Evolutionary conservation across 2,329 filamentous ascomycete genomes (phyloP), one percentile per base, ranked within the genome.

Genomic region (Pseudogymnoascus sp.): DNA sequence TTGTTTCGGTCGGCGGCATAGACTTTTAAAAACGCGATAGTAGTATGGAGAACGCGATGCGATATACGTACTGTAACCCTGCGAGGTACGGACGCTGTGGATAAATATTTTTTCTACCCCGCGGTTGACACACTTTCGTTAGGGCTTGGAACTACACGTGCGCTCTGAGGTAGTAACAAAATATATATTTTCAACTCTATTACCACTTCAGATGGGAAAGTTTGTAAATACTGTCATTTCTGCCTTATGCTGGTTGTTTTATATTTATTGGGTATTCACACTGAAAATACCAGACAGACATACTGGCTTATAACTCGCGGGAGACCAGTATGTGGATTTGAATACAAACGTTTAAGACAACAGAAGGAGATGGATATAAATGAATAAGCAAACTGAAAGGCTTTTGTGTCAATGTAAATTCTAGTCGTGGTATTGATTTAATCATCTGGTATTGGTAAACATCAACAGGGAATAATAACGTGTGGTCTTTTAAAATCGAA

Each of bases 51-150:
- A 56, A 56, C 50, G 50, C 28, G 50, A 56, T 56, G 28, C 28
- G 50, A 56, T 53, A 53, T 56, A 56, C 50, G 50, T 56, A 56
- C 50, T 56, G 50, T 56, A 56, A 56, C 50, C 50, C 50, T 56
- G 50, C 50, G 16, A 56, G 50, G 50, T 56, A 56, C 46, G 26
- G 28, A 33, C 26, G 46, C 50, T 56, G 50, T 56, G 50, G 28
- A 56, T 56, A 56, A 33, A 56, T 56, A 56, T 33, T 56, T 56
- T 56, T 33, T 56, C 50, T 56, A 56, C 50, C 50, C 50, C 50
- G 50, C 50, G 50, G 50, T 56, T 56, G 50, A 33, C 26, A 53
- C 11, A 33, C 16, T 33, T 33, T 56, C 50, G 50, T 56, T 56
- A 56, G 50, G 50, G 50, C 50, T 56, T 56, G 50, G 26, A 56